These are phyloP conservation scores for Houttuynia cordata DNA, from an alignment of 164 flowering plant species.

Conservation along the genomic window DNA sequence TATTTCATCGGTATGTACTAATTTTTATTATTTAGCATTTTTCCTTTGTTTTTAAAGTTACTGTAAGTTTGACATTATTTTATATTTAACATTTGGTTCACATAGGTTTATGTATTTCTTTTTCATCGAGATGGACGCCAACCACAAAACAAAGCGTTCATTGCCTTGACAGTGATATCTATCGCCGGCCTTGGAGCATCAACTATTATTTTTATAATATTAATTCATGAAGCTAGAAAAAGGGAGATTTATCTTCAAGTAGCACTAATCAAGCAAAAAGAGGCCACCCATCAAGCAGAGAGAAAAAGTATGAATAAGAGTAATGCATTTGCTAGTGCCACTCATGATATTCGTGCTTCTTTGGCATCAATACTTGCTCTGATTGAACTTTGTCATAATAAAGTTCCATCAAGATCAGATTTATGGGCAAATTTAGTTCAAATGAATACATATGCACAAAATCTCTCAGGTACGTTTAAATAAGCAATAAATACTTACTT, in stretches of 20 bases:
- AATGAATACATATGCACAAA: slow-evolving; percentile 34
- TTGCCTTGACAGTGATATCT: slow-evolving; percentile 19
- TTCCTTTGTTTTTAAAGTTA: too few relatives aligned
- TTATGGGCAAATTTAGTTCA: slow-evolving; percentile 28
- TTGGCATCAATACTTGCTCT: slow-evolving; percentile 51
- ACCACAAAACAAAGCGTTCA: slow-evolving; percentile 10
- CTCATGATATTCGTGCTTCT: slow-evolving; percentile 69
- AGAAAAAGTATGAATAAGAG: slow-evolving; percentile 72
- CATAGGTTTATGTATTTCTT: slow-evolving; percentile 34
- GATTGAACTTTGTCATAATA: slow-evolving; percentile 19
- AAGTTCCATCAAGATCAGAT: slow-evolving; percentile 26
- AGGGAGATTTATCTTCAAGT: slow-evolving; percentile 35
- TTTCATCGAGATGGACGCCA: slow-evolving; percentile 18
- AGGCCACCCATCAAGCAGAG: slow-evolving; percentile 77
- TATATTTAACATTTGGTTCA: slow-evolving; percentile 1
- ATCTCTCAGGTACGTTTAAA: slow-evolving; percentile 61
- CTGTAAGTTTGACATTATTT: not conserved
- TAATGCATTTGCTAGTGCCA: slow-evolving; percentile 58
- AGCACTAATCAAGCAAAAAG: slow-evolving; percentile 55
- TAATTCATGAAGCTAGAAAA: slow-evolving; percentile 21
- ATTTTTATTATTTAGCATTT: too few relatives aligned
- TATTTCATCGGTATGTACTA: too few relatives aligned
- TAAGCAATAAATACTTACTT: too few relatives aligned
- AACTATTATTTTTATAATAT: slow-evolving; percentile 13
- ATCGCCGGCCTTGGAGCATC: slow-evolving; percentile 15